A percentile compares a stretch with the other conserved stretches of the same genome.
These are phyloP conservation scores for Tolypocladium capitatum DNA, from an alignment of 2,329 filamentous ascomycete species.

Conservation along the genomic window DNA sequence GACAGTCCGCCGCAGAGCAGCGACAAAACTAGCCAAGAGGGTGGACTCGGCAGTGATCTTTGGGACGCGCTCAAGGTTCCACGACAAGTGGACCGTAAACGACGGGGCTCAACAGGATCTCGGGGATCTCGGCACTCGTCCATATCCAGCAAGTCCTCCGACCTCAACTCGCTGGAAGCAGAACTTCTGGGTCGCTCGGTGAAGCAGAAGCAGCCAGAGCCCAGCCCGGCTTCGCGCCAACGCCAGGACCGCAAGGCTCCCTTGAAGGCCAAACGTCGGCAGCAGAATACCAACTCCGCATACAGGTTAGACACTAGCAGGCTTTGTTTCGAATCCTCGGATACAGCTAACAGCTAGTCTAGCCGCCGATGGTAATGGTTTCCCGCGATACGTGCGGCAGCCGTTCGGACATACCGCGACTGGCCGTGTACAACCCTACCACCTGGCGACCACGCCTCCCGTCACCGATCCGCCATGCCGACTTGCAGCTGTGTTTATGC, in stretches of 20 bases:
- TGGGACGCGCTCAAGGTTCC: conserved; percentile 3
- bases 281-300: conserved; percentile 22
- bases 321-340: not conserved
- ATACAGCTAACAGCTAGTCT: not conserved
- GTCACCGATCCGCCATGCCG: not conserved
- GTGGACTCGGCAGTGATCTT: not conserved
- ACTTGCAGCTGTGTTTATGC: not conserved
- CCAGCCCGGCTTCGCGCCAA: conserved; percentile 9
- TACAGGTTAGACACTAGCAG: conserved; percentile 18
- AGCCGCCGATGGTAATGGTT: conserved; percentile 22
- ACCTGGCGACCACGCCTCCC: too few relatives aligned
- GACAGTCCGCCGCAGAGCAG: not conserved
- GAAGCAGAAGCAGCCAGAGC: conserved; percentile 16
- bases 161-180: conserved; percentile 24
- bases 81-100: conserved; percentile 3
- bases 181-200: conserved; percentile 21
- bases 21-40: not conserved
- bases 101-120: conserved; percentile 10
- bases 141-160: conserved; percentile 19
- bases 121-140: conserved; percentile 16
- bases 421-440: not conserved
- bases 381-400: not conserved
- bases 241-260: conserved; percentile 7
- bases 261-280: conserved; percentile 17
- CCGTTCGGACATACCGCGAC: not conserved